phyloP scores from a whole-genome alignment of 495 filamentous ascomycete species.

The Talaromyces proteolyticus region DNA sequence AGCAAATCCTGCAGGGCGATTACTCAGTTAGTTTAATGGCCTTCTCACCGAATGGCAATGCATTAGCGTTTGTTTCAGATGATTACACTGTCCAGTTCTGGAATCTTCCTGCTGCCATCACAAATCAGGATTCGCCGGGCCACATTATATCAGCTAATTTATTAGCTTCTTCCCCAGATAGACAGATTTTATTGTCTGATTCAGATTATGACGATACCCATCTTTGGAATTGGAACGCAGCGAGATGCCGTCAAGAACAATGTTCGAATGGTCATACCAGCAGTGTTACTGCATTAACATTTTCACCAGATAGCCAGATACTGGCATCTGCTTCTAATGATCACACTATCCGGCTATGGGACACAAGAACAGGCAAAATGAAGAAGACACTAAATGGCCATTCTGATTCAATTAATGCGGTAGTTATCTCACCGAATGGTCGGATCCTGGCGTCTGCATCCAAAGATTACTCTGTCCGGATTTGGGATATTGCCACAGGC shows the following conservation, averaged over 20 bases:
- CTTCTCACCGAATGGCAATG: constrained; percentile 13
- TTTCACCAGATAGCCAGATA: constrained; percentile 13
- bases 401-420: constrained; percentile 10
- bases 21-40: constrained; percentile 1
- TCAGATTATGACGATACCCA: not conserved
- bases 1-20: constrained; percentile 8
- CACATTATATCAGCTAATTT: constrained; percentile 13
- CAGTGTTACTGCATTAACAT: constrained; percentile 12
- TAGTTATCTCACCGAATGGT: constrained; percentile 16
- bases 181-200: constrained; percentile 1
- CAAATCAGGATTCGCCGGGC: constrained; percentile 16
- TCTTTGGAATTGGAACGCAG: constrained; percentile 5
- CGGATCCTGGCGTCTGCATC: constrained; percentile 13
- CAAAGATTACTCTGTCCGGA: constrained; percentile 6
- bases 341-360: constrained; percentile 16
- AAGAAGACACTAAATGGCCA: constrained; percentile 20
- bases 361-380: constrained; percentile 8
- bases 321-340: constrained; percentile 14
- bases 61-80: constrained; percentile 3
- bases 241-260: not conserved
- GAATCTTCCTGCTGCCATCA: constrained; percentile 10
- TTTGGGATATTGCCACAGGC: constrained; percentile 14
- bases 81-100: constrained; percentile 15
- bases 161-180: constrained; percentile 14
- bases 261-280: constrained; percentile 13